Base-by-base conservation (phyloP, 2,329 filamentous ascomycete genomes). In the Apiospora malaysiana region DNA sequence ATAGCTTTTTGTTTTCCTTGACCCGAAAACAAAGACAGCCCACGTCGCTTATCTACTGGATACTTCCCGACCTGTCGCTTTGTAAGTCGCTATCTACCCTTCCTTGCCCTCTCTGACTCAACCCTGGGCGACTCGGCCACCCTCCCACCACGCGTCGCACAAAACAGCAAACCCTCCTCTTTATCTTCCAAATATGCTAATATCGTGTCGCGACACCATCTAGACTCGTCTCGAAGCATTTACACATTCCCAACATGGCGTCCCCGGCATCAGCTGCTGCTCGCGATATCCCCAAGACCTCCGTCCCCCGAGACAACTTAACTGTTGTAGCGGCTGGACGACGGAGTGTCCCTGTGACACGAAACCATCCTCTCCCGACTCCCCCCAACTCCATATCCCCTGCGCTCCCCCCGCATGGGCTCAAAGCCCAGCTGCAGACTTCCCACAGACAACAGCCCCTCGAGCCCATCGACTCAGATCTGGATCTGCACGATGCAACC, bases 301-400 rank as follows among this genome's bases (percentile, higher is more conserved):
- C 84, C 83, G 80, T 81, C 81, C 79, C 82, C 85, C 88, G 89
- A 91, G 89, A 92, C 89, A 89, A 88, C 89, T 92, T 92, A 82
- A 84, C 89, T 91, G 89, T 84, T 90, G 89, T 91, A 90, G 89
- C 89, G 87, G 88, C 88, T 71, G 75, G 75, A 82, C 86, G 75
- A 82, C 86, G 86, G 85, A 88, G 87, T 78, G 87, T 89, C 81
- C 84, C 88, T 87, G 85, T 89, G 87, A 88, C 88, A 84, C 85
- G 83, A 83, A 82, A 84, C 84, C 86, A 88, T 77, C 86, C 89
- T 81, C 90, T 97, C 78, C 94, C 93, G 74, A 98, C 95, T 81
- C 95, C 95, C 79, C 95, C 95, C 73, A 97, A 95, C 86, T 98
- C 95, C 82, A 94, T 98, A 81, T 98, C 95, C 73, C 95, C 95